These are phyloP conservation scores for Gautieria morchelliformis DNA, from an alignment of 768 basidiomycete species.

Conservation along the genomic window DNA sequence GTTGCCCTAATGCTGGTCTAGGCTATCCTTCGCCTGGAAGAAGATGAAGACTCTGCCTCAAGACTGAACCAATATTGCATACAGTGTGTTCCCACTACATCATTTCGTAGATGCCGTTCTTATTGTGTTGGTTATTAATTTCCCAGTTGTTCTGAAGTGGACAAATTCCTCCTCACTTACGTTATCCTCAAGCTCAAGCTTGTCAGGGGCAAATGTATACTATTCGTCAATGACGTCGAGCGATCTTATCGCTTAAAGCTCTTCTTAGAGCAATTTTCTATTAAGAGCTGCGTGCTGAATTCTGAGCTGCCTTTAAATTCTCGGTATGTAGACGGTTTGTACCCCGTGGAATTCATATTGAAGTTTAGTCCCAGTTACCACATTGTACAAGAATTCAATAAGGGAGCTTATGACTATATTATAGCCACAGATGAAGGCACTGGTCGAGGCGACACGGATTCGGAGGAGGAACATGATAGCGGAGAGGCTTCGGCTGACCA, in stretches of 20 bases:
- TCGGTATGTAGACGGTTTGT: constrained; percentile 33
- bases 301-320: constrained; percentile 94
- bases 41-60: constrained; percentile 73
- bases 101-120: background rate
- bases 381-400: constrained; percentile 96
- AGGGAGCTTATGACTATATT: constrained; percentile 96
- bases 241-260: constrained; percentile 91
- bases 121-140: background rate
- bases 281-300: constrained; percentile 93
- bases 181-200: constrained; percentile 95
- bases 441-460: constrained; percentile 39
- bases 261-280: constrained; percentile 96
- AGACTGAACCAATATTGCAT: constrained; percentile 82
- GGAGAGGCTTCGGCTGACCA: constrained; percentile 29
- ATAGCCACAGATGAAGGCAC: constrained; percentile 93
- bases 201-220: constrained; percentile 89
- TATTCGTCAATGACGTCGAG: constrained; percentile 96
- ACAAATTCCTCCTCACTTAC: constrained; percentile 95
- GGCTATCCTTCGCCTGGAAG: constrained; percentile 83
- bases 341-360: background rate
- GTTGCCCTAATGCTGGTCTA: constrained; percentile 19
- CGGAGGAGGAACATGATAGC: constrained; percentile 33
- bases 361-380: constrained; percentile 57
- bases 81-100: constrained; percentile 33
- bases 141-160: constrained; percentile 76